Evolutionary conservation across 805 yeast genomes (phyloP).

Genomic region (Metschnikowia koreensis): DNA sequence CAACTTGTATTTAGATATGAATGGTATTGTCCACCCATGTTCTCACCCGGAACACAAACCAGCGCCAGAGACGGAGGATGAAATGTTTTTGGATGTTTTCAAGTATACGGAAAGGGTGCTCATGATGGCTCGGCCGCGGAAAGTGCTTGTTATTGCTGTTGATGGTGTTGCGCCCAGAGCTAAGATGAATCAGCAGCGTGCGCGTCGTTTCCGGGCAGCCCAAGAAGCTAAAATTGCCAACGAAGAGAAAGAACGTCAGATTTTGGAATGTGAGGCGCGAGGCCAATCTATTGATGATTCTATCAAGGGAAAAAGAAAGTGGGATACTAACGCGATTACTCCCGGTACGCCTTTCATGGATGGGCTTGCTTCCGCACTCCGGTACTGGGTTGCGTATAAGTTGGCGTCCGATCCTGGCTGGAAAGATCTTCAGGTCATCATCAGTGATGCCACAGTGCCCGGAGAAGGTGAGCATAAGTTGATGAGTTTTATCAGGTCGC

Average conservation of each 20-base stretch:
- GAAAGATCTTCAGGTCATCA: conserved; percentile 83
- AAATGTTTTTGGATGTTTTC: conserved; percentile 92
- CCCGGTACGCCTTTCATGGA: conserved; percentile 99
- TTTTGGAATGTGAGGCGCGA: conserved; percentile 55
- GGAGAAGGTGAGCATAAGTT: conserved; percentile 99
- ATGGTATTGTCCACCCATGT: conserved; percentile 98
- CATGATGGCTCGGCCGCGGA: conserved; percentile 92
- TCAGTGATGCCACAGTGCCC: conserved; percentile 95
- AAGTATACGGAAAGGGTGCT: conserved; percentile 89
- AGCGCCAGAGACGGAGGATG: conserved; percentile 94
- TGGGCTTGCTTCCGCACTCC: conserved; percentile 71
- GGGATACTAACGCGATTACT: conserved; percentile 97
- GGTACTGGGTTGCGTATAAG: conserved; percentile 93
- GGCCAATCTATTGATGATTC: conserved; percentile 79
- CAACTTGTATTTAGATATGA: conserved; percentile 93
- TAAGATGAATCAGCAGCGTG: conserved; percentile 94
- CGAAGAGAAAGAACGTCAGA: conserved; percentile 62
- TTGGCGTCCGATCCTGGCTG: conserved; percentile 89
- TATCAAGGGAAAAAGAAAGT: conserved; percentile 67
- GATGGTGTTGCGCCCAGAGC: conserved; percentile 99
- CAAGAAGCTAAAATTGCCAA: conserved; percentile 81
- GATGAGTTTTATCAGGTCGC: conserved; percentile 92
- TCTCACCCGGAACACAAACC: conserved; percentile 97
- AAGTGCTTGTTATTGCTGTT: conserved; percentile 89
- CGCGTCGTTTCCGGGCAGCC: conserved; percentile 90